A percentile compares a stretch with the other conserved stretches of the same genome.
phyloP scores from a whole-genome alignment of 2,329 filamentous ascomycete species.

The Zopfia rhizophila region DNA sequence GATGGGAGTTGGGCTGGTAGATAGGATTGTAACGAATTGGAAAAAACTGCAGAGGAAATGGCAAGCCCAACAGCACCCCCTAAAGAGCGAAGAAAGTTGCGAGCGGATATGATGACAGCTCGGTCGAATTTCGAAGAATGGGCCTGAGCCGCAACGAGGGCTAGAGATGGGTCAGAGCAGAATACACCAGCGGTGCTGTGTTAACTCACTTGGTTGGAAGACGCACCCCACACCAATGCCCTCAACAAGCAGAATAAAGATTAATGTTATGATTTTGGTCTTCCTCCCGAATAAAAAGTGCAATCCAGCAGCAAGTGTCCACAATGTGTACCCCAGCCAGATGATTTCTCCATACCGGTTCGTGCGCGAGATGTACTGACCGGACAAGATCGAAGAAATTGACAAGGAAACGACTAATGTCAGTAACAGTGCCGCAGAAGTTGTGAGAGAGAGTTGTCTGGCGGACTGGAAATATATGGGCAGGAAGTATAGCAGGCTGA shows the following conservation, averaged over 20 bases:
- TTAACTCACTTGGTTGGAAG: constrained; percentile 57
- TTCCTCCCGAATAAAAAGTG: constrained; percentile 62
- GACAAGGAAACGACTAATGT: constrained; percentile 62
- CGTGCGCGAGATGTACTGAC: constrained; percentile 66
- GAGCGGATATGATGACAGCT: constrained; percentile 70
- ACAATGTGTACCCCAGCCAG: constrained; percentile 59
- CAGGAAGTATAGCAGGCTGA: constrained; percentile 69
- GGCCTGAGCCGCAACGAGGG: constrained; percentile 67
- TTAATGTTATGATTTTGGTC: constrained; percentile 56
- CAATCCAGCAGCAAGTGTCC: constrained; percentile 65
- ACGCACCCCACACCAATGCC: constrained; percentile 58
- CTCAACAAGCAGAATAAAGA: constrained; percentile 63
- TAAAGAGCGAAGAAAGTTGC: constrained; percentile 70
- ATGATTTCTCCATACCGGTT: constrained; percentile 70
- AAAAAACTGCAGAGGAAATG: constrained; percentile 61
- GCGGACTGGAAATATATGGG: constrained; percentile 72
- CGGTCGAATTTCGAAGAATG: constrained; percentile 62
- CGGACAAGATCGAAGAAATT: constrained; percentile 59
- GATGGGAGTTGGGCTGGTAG: constrained; percentile 24
- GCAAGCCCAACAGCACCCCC: constrained; percentile 69
- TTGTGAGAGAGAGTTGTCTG: constrained; percentile 55
- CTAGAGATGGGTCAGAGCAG: constrained; percentile 40
- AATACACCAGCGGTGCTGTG: not conserved
- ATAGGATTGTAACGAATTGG: constrained; percentile 44
- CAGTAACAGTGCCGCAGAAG: constrained; percentile 63